Evolutionary conservation across 257 asterid species (phyloP).

Genomic region (Hygrophila difformis): DNA sequence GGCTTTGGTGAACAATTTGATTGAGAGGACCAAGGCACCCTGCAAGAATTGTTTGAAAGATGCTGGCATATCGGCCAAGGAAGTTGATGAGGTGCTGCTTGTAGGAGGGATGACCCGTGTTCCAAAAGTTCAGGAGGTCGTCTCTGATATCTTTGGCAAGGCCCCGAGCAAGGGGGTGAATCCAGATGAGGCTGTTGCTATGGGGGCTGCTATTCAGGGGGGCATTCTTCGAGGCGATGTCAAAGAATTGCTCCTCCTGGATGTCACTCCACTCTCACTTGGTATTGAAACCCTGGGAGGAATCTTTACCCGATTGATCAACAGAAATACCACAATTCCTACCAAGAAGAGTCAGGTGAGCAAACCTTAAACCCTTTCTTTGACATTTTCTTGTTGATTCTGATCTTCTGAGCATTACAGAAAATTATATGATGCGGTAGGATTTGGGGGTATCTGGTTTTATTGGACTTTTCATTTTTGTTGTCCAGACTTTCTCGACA

Average conservation of each 20-base stretch:
- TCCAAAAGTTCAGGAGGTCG: slow-evolving; percentile 68
- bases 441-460: not conserved
- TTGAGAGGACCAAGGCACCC: slow-evolving; percentile 62
- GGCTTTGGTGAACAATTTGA: slow-evolving; percentile 48
- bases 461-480: not conserved
- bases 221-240: slow-evolving; percentile 71
- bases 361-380: not conserved
- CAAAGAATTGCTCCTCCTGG: slow-evolving; percentile 63
- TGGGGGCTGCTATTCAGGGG: slow-evolving; percentile 81
- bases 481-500: slow-evolving; percentile 49
- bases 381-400: not conserved
- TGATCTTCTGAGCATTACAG: not conserved
- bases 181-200: slow-evolving; percentile 78
- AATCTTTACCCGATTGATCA: slow-evolving; percentile 59
- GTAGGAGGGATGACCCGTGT: slow-evolving; percentile 84
- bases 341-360: slow-evolving; percentile 69
- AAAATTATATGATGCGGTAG: too few relatives aligned
- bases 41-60: slow-evolving; percentile 74
- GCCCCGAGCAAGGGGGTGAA: slow-evolving; percentile 75
- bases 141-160: slow-evolving; percentile 61
- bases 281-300: slow-evolving; percentile 78
- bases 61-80: slow-evolving; percentile 52
- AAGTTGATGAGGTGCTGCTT: slow-evolving; percentile 67
- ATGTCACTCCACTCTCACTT: slow-evolving; percentile 68
- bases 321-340: slow-evolving; percentile 69